Base-by-base conservation (phyloP, 805 yeast species). In the Metschnikowia chrysomelidarum region DNA sequence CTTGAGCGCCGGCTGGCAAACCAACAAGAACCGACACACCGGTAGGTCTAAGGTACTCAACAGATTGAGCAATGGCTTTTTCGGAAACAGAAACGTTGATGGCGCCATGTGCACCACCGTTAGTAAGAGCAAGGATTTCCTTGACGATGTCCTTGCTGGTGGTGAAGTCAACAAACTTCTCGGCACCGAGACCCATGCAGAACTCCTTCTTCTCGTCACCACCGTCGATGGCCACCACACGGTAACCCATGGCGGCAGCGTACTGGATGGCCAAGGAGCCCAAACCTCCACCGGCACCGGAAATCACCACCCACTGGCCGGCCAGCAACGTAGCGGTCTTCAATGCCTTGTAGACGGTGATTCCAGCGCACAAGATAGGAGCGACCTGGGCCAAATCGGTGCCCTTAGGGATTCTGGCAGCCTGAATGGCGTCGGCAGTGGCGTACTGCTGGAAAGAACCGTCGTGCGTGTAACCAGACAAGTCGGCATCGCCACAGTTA, bases 281-380 rank as follows among this genome's bases (percentile, higher is more conserved):
- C 60, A 82, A 73, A 56, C 91, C 89, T 60, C 89, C 89, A 60
- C 78, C 85, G 44, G 87, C 88, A 67, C 91, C 89, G 38, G 87
- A 77, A 41, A 82, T 68, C 42, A 78, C 76, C 47, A 80, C 83
- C 81, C 82, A 82, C 60, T 82, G 78, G 55, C 91, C 88, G 15
- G 88, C 69, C 31, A 46, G 43, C 40, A 74, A 55, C 34, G 67
- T 59, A 35, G 84, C 81, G 32, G 78, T 71, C 65, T 78, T 78
- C 54, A 78, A 64, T 9, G 82, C 83, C 66, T 78, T 78, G 76
- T 76, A 78, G 28, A 75, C 83, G 32, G 84, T 78, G 52, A 79
- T 71, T 64, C 82, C 82, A 30, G 81, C 82, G 65, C 84, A 78
- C 59, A 78, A 65, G 51, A 78, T 71, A 45, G 84, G 84, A 27